A percentile compares a stretch with the other conserved stretches of the same genome.
These are phyloP conservation scores for Candida gigantensis DNA, from an alignment of 1,139 yeast genomes.

Conservation along the genomic window DNA sequence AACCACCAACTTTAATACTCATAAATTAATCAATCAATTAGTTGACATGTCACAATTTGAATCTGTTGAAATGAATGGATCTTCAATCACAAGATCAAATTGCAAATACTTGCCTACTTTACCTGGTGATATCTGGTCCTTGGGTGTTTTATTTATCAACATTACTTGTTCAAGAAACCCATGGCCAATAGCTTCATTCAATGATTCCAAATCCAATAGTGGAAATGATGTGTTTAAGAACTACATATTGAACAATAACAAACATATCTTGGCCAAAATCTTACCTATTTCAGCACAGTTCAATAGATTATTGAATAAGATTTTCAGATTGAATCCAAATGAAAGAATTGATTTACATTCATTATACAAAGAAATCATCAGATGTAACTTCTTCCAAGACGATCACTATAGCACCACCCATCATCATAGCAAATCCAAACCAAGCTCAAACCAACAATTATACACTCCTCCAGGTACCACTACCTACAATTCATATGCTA, in stretches of 20 bases:
- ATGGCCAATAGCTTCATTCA: conserved; percentile 78
- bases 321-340: conserved; percentile 64
- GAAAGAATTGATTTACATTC: conserved; percentile 56
- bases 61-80: conserved; percentile 19
- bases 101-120: conserved; percentile 58
- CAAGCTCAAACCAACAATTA: conserved; percentile 17
- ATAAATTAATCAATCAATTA: conserved; percentile 26
- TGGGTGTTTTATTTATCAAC: conserved; percentile 79
- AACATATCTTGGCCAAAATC: conserved; percentile 40
- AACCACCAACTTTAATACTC: conserved; percentile 49
- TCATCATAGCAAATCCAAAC: conserved; percentile 3
- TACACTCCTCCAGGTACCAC: conserved; percentile 21
- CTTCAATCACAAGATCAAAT: conserved; percentile 19
- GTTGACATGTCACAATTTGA: conserved; percentile 34
- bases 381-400: conserved; percentile 43
- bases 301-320: conserved; percentile 51
- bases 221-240: conserved; percentile 53
- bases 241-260: conserved; percentile 33
- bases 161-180: conserved; percentile 85
- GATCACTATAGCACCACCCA: conserved; percentile 5
- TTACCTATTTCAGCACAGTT: conserved; percentile 68
- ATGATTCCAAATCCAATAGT: conserved; percentile 44
- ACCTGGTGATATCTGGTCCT: conserved; percentile 87
- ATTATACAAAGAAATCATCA: conserved; percentile 42
- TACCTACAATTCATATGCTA: conserved; percentile 17